Evolutionary conservation across 2,329 filamentous ascomycete genomes (phyloP), one percentile per base, ranked within the genome.

Genomic region (Colletotrichum somersetense): DNA sequence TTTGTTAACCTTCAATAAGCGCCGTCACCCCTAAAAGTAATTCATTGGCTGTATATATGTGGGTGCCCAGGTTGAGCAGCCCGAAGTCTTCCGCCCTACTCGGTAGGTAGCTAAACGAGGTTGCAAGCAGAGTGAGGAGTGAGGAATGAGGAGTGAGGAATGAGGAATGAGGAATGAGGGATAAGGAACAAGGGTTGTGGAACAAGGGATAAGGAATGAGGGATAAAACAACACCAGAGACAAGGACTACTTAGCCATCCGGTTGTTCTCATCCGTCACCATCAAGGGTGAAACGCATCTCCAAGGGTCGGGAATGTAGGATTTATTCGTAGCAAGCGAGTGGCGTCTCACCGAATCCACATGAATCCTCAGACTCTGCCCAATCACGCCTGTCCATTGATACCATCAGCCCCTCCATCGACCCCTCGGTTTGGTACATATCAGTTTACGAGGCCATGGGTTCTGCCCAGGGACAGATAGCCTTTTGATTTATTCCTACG

Each of bases 1-100:
- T 97, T 96, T 85, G 95, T 97, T 20, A 97, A 97, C 81, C 84
- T 97, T 76, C 94, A 96, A 81, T 96, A 82, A 79, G 57, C 65
- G 70, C 42, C 44, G 40, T 33, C 12, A 46, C 40, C 38, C 55
- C 35, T 50, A 42, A 38, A 6, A 4, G 20, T 23, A 14, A 16
- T n/a, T 42, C 35, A 23, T 8, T 55, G 46, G 23, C 40, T 61
- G 35, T 38, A 11, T 2, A 8, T n/a, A 20, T 38, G 30, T 40
- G 11, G 30, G n/a, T 53, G 53, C 16, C 59, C 35, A 35, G 38
- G 16, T 56, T 46, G 26, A 33, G 26, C 1, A 23, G 50, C 58
- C 33, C n/a, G 56, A 30, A 38, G 44, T 33, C 55, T 56, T 50
- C 64, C 58, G 26, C 46, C 30, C 30, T 30, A 30, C 30, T 30